These are phyloP conservation scores for Penicillium atrosanguineum DNA, from an alignment of 495 filamentous ascomycete species.

Conservation along the genomic window DNA sequence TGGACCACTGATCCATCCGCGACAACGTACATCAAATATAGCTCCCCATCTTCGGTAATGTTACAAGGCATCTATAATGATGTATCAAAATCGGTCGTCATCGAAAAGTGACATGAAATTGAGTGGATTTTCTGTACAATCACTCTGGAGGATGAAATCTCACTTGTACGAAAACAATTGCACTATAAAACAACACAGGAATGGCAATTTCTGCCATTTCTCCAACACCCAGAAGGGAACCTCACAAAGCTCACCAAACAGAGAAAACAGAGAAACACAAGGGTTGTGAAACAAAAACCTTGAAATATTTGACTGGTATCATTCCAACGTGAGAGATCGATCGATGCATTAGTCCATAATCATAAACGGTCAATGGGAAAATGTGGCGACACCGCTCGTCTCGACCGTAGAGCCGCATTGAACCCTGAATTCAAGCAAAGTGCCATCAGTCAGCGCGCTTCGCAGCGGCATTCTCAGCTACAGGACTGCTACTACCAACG, in stretches of 20 bases:
- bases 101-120: background rate
- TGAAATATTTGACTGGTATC: conserved; percentile 13
- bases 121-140: background rate
- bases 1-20: background rate
- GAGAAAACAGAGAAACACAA: conserved; percentile 1
- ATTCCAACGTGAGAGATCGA: conserved; percentile 18
- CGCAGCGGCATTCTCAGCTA: conserved; percentile 1
- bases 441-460: conserved; percentile 22
- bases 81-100: background rate
- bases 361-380: conserved; percentile 1
- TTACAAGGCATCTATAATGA: background rate
- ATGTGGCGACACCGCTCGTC: background rate
- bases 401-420: background rate
- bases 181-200: conserved; percentile 2
- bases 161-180: background rate
- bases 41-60: background rate
- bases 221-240: background rate
- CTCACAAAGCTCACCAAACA: background rate
- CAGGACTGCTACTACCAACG: background rate
- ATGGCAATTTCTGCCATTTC: background rate
- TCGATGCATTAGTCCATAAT: conserved; percentile 21
- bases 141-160: background rate
- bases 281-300: conserved; percentile 9
- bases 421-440: background rate
- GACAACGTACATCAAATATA: background rate